These are phyloP conservation scores for Lasiosphaeria miniovina DNA, from an alignment of 495 filamentous ascomycete species.

Conservation along the genomic window DNA sequence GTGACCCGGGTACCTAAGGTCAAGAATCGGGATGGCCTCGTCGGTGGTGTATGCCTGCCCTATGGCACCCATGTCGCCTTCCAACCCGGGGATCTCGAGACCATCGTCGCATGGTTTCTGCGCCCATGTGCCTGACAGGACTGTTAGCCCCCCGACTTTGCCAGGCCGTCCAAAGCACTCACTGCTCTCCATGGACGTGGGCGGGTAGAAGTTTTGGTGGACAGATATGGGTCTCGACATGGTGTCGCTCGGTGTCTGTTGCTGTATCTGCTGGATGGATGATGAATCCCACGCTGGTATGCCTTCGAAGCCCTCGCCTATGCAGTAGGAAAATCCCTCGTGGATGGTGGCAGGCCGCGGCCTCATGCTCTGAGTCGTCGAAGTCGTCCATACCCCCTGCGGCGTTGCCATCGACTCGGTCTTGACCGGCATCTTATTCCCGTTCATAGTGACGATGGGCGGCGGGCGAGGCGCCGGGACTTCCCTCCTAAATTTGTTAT, in stretches of 20 bases:
- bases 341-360: conserved; percentile 56
- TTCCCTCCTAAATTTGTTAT: conserved; percentile 39
- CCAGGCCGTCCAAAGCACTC: conserved; percentile 32
- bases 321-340: conserved; percentile 57
- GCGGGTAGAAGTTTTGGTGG: conserved; percentile 53
- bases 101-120: conserved; percentile 50
- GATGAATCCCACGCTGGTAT: conserved; percentile 55
- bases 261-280: conserved; percentile 40
- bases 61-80: conserved; percentile 49
- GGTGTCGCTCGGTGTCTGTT: conserved; percentile 45
- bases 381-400: conserved; percentile 44
- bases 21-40: conserved; percentile 54
- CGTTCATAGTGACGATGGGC: conserved; percentile 41
- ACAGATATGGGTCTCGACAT: conserved; percentile 49
- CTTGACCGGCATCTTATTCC: conserved; percentile 35
- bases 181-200: conserved; percentile 48
- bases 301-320: conserved; percentile 47
- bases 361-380: conserved; percentile 40
- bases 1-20: conserved; percentile 43
- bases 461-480: conserved; percentile 34
- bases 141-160: conserved; percentile 29
- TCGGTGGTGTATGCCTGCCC: conserved; percentile 55
- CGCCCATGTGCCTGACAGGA: conserved; percentile 44
- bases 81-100: conserved; percentile 44
- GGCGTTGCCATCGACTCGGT: conserved; percentile 36